phyloP scores from a whole-genome alignment of 2,329 filamentous ascomycete genomes.

The Fusarium redolens region DNA sequence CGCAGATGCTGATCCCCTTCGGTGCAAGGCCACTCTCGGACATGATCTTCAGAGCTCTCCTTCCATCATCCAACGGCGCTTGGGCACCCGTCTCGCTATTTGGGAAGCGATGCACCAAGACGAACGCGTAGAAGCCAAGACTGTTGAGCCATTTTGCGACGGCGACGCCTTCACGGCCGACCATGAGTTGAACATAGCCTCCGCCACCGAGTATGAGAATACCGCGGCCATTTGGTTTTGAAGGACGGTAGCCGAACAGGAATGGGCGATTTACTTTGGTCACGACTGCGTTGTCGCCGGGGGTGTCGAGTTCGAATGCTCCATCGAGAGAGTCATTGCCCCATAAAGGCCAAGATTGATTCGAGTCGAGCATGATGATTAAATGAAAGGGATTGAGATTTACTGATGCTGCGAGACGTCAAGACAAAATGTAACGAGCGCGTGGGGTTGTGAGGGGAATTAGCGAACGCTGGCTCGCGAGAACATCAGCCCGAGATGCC shows the following conservation, averaged over 20 bases:
- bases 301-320: conserved; percentile 31
- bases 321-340: conserved; percentile 6
- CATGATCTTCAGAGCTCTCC: conserved; percentile 36
- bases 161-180: conserved; percentile 35
- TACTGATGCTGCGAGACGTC: no score
- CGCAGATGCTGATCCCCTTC: conserved; percentile 32
- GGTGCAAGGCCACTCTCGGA: conserved; percentile 15
- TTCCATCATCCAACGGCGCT: conserved; percentile 38
- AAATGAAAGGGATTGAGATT: background rate
- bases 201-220: conserved; percentile 35
- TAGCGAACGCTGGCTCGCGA: conserved; percentile 5
- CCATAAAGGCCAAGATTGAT: conserved; percentile 36
- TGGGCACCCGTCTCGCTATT: conserved; percentile 18
- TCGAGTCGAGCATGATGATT: conserved; percentile 13
- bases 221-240: conserved; percentile 30
- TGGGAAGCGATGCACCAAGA: conserved; percentile 41
- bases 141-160: conserved; percentile 38
- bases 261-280: conserved; percentile 27
- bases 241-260: conserved; percentile 35
- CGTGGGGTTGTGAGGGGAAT: no score
- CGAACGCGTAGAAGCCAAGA: conserved; percentile 41
- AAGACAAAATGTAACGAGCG: no score
- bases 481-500: conserved; percentile 36
- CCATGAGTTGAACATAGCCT: conserved; percentile 40
- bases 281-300: conserved; percentile 29